These are phyloP conservation scores for Lasiosphaeria ovina DNA, from an alignment of 495 filamentous ascomycete genomes.

Conservation along the genomic window DNA sequence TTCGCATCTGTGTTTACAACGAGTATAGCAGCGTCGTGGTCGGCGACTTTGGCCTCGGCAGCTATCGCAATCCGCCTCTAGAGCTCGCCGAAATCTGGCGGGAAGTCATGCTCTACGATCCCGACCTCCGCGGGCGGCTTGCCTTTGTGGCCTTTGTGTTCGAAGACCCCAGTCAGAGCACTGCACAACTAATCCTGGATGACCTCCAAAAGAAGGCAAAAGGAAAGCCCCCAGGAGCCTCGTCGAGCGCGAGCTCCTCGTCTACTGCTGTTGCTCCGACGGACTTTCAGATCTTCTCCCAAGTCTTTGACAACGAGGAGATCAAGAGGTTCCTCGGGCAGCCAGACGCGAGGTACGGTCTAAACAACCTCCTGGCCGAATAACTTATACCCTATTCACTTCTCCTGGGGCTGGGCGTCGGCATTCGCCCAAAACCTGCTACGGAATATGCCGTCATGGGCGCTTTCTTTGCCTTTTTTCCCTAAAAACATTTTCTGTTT, in stretches of 20 bases:
- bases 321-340: conserved; percentile 40
- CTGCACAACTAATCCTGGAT: conserved; percentile 44
- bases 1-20: conserved; percentile 63
- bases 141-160: conserved; percentile 70
- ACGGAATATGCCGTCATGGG: background rate
- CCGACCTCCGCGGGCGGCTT: conserved; percentile 67
- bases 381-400: background rate
- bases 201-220: conserved; percentile 48
- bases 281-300: conserved; percentile 44
- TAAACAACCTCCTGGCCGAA: conserved; percentile 40
- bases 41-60: conserved; percentile 68
- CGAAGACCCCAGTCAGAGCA: conserved; percentile 49
- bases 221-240: conserved; percentile 27
- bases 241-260: conserved; percentile 22
- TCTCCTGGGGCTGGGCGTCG: background rate
- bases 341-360: conserved; percentile 46
- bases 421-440: background rate
- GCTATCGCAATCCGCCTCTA: conserved; percentile 64
- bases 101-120: conserved; percentile 61
- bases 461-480: background rate
- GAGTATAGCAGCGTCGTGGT: conserved; percentile 60
- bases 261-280: conserved; percentile 28
- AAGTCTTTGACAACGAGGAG: conserved; percentile 40
- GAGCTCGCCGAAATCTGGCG: conserved; percentile 70
- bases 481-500: too few species aligned